Evolutionary conservation across 768 basidiomycete genomes (phyloP).

Genomic region (Naematelia aurantialba): DNA sequence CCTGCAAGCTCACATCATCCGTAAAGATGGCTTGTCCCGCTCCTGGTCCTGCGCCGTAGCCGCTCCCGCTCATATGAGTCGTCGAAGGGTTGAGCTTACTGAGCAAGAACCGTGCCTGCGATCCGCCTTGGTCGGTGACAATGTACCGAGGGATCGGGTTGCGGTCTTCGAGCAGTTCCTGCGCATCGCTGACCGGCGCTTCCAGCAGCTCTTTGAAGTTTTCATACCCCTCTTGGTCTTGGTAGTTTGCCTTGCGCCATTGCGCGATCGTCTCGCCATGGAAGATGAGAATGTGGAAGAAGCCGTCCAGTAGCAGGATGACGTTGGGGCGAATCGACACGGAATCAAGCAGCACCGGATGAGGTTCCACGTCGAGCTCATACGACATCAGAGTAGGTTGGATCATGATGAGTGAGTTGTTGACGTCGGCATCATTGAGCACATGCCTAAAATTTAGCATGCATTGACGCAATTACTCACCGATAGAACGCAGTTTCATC

Average conservation of each 20-base stretch:
- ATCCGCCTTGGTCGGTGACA: constrained; percentile 94
- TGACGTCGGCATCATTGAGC: constrained; percentile 94
- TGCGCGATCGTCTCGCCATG: constrained; percentile 95
- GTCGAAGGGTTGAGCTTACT: constrained; percentile 97
- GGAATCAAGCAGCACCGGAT: constrained; percentile 93
- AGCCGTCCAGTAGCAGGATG: constrained; percentile 92
- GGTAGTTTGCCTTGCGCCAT: constrained; percentile 97
- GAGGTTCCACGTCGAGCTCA: constrained; percentile 78
- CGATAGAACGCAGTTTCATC: constrained; percentile 99
- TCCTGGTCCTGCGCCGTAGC: constrained; percentile 65
- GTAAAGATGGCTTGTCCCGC: constrained; percentile 93
- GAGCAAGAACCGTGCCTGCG: constrained; percentile 95
- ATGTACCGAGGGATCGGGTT: constrained; percentile 98
- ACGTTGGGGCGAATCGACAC: constrained; percentile 97
- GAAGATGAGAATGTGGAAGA: constrained; percentile 99
- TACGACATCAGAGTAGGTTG: constrained; percentile 99
- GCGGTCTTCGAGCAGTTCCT: constrained; percentile 92
- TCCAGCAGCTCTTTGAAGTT: constrained; percentile 94
- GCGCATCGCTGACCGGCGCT: constrained; percentile 76
- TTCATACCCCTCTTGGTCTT: constrained; percentile 97
- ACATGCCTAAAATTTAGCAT: constrained; percentile 63
- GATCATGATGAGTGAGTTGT: constrained; percentile 99
- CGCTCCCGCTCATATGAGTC: constrained; percentile 77
- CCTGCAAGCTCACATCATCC: constrained; percentile 83
- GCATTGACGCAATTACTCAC: constrained; percentile 53